phyloP scores from a whole-genome alignment of 2,329 filamentous ascomycete species.

The Aspergillus ibericus region DNA sequence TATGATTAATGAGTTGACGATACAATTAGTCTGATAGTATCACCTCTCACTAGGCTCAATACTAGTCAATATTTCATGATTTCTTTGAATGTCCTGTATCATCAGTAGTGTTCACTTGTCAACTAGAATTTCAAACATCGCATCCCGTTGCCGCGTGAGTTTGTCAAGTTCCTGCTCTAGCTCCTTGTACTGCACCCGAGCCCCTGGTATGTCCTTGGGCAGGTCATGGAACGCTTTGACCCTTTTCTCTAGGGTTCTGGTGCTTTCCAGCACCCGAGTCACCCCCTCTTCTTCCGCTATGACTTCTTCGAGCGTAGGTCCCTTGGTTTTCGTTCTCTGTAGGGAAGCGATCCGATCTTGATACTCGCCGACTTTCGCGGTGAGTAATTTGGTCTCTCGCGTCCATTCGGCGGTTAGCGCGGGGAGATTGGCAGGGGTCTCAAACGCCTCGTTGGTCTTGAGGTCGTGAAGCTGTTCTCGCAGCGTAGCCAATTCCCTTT shows the following conservation, averaged over 20 bases:
- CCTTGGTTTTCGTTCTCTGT: constrained; percentile 31
- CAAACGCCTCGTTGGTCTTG: constrained; percentile 45
- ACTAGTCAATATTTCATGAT: constrained; percentile 2
- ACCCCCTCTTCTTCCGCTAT: constrained; percentile 60
- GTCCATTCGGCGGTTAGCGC: constrained; percentile 73
- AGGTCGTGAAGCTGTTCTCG: constrained; percentile 32
- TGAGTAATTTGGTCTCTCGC: constrained; percentile 67
- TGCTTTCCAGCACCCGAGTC: constrained; percentile 57
- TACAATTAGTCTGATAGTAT: constrained; percentile 22
- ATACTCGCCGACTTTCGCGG: constrained; percentile 67
- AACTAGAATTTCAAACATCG: constrained; percentile 71
- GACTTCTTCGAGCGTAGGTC: constrained; percentile 52
- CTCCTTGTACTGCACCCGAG: constrained; percentile 68
- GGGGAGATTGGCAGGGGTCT: constrained; percentile 59
- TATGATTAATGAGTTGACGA: constrained; percentile 24
- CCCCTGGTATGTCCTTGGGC: constrained; percentile 68
- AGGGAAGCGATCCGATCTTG: constrained; percentile 53
- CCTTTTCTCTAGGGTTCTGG: constrained; percentile 66
- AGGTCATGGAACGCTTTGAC: constrained; percentile 69
- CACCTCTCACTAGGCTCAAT: constrained; percentile 10
- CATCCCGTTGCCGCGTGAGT: constrained; percentile 66
- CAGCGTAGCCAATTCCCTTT: constrained; percentile 49
- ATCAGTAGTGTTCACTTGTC: constrained; percentile 34
- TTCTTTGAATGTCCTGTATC: background rate
- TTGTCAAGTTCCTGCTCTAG: constrained; percentile 64